A percentile compares a stretch with the other conserved stretches of the same genome.
phyloP scores from a whole-genome alignment of 164 flowering plant genomes.

The Saururus chinensis region DNA sequence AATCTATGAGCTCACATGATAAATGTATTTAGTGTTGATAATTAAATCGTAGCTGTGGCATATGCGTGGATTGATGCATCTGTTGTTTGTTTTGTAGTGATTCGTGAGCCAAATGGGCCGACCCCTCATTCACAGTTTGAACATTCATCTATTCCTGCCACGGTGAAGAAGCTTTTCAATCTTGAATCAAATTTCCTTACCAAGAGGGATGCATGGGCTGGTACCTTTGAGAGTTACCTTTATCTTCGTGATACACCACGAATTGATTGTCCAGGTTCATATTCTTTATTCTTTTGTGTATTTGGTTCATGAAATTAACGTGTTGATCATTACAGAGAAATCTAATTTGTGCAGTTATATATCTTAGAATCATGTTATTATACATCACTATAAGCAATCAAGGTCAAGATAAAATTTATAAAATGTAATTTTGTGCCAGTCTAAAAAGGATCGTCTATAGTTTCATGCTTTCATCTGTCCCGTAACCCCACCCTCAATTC shows the following conservation, averaged over 20 bases:
- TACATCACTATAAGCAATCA: no score
- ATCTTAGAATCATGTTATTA: no score
- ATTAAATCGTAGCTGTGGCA: no score
- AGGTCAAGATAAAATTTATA: no score
- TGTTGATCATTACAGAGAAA: background rate
- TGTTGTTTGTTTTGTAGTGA: slow-evolving; percentile 45
- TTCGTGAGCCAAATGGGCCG: slow-evolving; percentile 79
- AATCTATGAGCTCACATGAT: no score
- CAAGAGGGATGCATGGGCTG: slow-evolving; percentile 98
- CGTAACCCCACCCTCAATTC: no score
- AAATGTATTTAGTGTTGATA: no score
- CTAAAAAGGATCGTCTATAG: background rate
- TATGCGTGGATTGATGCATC: background rate
- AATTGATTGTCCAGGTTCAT: slow-evolving; percentile 82
- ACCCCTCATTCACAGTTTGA: slow-evolving; percentile 70
- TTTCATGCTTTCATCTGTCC: background rate
- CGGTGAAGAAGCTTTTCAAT: slow-evolving; percentile 91
- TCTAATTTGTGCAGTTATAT: no score
- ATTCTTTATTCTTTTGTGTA: background rate
- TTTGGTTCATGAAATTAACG: background rate
- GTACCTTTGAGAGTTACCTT: slow-evolving; percentile 70
- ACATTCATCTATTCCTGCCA: slow-evolving; percentile 90
- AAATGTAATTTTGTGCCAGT: no score
- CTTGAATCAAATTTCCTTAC: slow-evolving; percentile 79
- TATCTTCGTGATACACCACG: slow-evolving; percentile 63